Percentiles rank a stretch among this genome's conserved stretches.
Conservation (phyloP, 73 alveolate species). For the Paramecium bursaria region DNA sequence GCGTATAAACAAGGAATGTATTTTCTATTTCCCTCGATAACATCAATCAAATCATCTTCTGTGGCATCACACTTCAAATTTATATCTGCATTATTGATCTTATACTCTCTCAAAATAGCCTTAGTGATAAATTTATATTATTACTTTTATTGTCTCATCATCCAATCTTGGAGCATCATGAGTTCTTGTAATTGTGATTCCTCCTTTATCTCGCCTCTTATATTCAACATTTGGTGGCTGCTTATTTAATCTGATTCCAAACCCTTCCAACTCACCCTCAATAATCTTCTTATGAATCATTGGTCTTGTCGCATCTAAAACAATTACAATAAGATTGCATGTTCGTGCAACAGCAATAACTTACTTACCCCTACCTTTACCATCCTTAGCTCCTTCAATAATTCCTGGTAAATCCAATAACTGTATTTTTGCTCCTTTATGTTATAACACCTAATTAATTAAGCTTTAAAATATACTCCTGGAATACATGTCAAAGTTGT, state of each 20-base stretch:
- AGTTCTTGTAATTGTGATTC: constrained; percentile 85
- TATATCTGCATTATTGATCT: constrained; percentile 92
- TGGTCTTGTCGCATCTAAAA: constrained; percentile 98
- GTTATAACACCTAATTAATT: constrained; percentile 46
- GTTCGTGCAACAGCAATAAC: constrained; percentile 99
- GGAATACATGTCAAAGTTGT: constrained; percentile 99
- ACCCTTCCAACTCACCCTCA: constrained; percentile 99
- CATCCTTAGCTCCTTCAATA: constrained; percentile 99
- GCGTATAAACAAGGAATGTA: constrained; percentile 98
- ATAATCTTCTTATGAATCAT: constrained; percentile 95
- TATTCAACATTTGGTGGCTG: constrained; percentile 94
- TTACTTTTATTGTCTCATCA: constrained; percentile 90
- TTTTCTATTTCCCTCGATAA: constrained; percentile 97
- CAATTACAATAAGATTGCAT: constrained; percentile 96
- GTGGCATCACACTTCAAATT: constrained; percentile 90
- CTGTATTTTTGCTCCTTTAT: constrained; percentile 97
- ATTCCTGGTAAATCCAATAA: constrained; percentile 99
- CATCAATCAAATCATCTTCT: constrained; percentile 98
- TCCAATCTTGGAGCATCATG: constrained; percentile 80
- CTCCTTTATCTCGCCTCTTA: constrained; percentile 96
- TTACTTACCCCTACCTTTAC: constrained; percentile 98
- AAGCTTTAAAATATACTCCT: constrained; percentile 87
- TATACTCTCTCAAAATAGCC: constrained; percentile 88
- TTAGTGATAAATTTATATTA: background rate
- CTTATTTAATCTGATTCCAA: constrained; percentile 96